Base-by-base conservation (phyloP, 75 land plant species). In the Cupressus sempervirens region DNA sequence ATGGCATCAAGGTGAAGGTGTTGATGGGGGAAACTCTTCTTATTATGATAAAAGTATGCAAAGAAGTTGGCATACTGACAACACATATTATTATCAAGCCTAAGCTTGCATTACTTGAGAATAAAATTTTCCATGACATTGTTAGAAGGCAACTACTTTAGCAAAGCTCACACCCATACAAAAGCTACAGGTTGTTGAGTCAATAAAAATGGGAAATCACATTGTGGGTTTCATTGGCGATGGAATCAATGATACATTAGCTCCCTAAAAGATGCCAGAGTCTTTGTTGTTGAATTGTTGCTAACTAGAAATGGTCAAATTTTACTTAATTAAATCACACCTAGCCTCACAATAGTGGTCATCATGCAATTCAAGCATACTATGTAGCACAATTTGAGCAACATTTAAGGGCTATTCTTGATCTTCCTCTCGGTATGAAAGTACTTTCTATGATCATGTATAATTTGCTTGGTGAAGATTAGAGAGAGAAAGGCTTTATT, bases 281-380 rank as follows among this genome's bases (percentile, higher is more conserved):
- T n/a, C n/a, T n/a, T n/a, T n/a, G 88, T 97, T 8, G 99, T 95
- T 13, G 99, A 97, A 86, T 91, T 97, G 50, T 97, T 97, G 86
- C 81, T 95, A 50, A 95, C 93, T 32, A 15, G 74, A 18, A 93
- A 97, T 87, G 96, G 92, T 34, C 89, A 93, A 96, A 88, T 98
- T 80, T 88, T 96, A 75, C 80, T 98, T 18, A 98, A 98, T 89
- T 98, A 98, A 90, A 96, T 98, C 3, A 98, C 99, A 35, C 99
- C 99, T 16, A 89, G 99, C 81, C 98, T 96, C 99, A 98, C 68
- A 98, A 98, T 86, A 96, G 98, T 90, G 99, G 99, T 62, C 99
- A 98, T 84, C 98, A 96, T 88, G 94, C 98, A 35, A 98, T 98
- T 82, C 96, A 98, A 81, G 91, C 98, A 14, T 94, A 98, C 83